Evolutionary conservation across 495 filamentous ascomycete species (phyloP).

Genomic region (Penicillium coffeae): DNA sequence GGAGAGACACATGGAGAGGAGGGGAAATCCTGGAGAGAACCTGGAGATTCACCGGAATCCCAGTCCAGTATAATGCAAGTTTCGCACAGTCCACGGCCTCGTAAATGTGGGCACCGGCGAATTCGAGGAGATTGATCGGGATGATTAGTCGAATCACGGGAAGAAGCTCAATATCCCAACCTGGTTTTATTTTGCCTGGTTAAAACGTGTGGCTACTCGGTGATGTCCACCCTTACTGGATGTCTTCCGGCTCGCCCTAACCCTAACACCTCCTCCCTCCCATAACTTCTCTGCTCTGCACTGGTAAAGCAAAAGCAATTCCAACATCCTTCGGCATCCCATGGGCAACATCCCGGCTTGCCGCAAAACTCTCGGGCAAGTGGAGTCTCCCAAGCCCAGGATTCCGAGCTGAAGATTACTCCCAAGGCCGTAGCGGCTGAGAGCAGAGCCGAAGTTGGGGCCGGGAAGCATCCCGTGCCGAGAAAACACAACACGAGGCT

Average conservation of each 20-base stretch:
- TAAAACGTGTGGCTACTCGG: background rate
- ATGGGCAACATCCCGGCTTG: slow-evolving; percentile 23
- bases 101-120: slow-evolving; percentile 20
- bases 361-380: slow-evolving; percentile 13
- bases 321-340: background rate
- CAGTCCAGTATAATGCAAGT: slow-evolving; percentile 12
- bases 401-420: too few species aligned
- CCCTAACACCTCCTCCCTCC: too few species aligned
- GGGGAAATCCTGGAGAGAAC: background rate
- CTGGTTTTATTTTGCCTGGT: background rate
- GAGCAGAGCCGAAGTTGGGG: slow-evolving; percentile 10
- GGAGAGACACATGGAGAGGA: background rate
- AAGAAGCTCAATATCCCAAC: slow-evolving; percentile 7
- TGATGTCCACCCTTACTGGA: background rate
- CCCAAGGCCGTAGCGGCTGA: slow-evolving; percentile 1
- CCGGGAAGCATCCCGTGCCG: slow-evolving; percentile 5
- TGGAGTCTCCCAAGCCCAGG: slow-evolving; percentile 2
- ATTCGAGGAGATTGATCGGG: slow-evolving; percentile 12
- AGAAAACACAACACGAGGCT: slow-evolving; percentile 2
- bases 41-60: slow-evolving; percentile 11
- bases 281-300: too few species aligned
- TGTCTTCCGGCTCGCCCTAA: too few species aligned
- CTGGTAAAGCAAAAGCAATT: too few species aligned
- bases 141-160: slow-evolving; percentile 11
- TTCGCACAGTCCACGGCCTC: slow-evolving; percentile 1